Evolutionary conservation across 306 rosid species (phyloP).

Genomic region (Purshia tridentata): DNA sequence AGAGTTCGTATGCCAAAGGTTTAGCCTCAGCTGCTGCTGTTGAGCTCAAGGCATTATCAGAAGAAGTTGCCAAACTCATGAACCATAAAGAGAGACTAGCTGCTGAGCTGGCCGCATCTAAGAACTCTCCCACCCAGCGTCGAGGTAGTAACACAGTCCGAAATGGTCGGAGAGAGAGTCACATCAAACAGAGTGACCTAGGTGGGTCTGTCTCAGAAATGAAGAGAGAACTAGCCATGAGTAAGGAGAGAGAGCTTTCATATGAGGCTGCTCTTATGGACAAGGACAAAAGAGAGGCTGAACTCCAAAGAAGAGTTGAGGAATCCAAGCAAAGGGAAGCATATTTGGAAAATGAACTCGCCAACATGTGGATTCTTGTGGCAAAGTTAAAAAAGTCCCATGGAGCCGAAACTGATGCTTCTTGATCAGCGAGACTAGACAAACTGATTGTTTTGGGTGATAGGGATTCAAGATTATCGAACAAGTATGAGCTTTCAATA

Average conservation of each 20-base stretch:
- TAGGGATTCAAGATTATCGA: conserved; percentile 37
- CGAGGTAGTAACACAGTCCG: conserved; percentile 45
- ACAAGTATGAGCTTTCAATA: conserved; percentile 27
- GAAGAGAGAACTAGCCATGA: conserved; percentile 80
- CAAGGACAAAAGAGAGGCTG: conserved; percentile 75
- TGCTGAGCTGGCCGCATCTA: conserved; percentile 68
- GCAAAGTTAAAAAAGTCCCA: conserved; percentile 82
- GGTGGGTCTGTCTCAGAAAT: conserved; percentile 52
- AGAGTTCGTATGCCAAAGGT: conserved; percentile 94
- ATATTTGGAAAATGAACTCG: conserved; percentile 90
- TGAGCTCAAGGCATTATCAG: conserved; percentile 94
- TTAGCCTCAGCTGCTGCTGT: conserved; percentile 99
- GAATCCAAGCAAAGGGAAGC: conserved; percentile 96
- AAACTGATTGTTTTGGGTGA: conserved; percentile 48
- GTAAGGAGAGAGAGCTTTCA: conserved; percentile 76
- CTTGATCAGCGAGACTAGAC: conserved; percentile 55
- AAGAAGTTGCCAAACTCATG: conserved; percentile 96
- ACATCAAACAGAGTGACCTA: conserved; percentile 59
- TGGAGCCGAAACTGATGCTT: conserved; percentile 65
- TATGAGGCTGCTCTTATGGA: conserved; percentile 72
- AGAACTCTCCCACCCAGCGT: conserved; percentile 69
- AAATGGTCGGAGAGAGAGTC: conserved; percentile 76
- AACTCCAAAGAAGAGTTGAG: conserved; percentile 73
- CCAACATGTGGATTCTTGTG: conserved; percentile 99
- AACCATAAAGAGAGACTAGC: conserved; percentile 76